Base-by-base conservation (phyloP, 23 red algal species). In the Chondrus crispus region DNA sequence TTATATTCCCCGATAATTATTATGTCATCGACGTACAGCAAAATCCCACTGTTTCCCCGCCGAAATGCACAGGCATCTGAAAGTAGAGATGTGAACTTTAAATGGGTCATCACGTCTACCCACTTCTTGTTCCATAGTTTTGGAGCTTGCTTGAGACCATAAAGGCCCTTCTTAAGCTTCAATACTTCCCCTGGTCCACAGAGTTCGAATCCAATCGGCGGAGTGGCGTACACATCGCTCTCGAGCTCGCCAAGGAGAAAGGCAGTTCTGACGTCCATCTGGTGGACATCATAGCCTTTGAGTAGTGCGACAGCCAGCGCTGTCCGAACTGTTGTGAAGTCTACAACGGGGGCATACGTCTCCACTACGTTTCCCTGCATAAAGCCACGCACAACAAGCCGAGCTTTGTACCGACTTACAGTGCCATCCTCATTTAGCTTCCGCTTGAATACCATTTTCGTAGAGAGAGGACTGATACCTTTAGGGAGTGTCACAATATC, bases 401-500 rank as follows among this genome's bases (percentile, higher is more conserved):
- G 63, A 13, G 81, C 58, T 63, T 85, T 85, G 81, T 37, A 76
- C 2, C 58, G 57, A 29, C 13, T 19, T 13, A 85, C 81, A 30
- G 41, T 37, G 29, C 81, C 81, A 28, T 19, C 57, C 3, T 46
- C 44, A 19, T 85, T 74, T 13, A 16, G 57, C 81, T 85, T 85
- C 35, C 39, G 29, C 30, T 85, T 43, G 12, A 85, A 80, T 33
- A 80, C 42, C 33, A 66, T 22, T 32, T 66, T 66, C 1, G 60
- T 8, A 32, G 60, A 32, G 7, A 66, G 26, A 22, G 60, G 60
- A 7, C 35, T 66, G 26, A 8, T 32, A 1, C 60, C 60, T 32
- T 66, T 66, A 32, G 60, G 60, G 0, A 66, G 51, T 14, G 14
- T n/a, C 14, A 7, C 35, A 32, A 32, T 32, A 32, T n/a, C 1